Evolutionary conservation across 2,329 filamentous ascomycete species (phyloP), one percentile per base, ranked within the genome.

Genomic region (Microsporum audouinii): DNA sequence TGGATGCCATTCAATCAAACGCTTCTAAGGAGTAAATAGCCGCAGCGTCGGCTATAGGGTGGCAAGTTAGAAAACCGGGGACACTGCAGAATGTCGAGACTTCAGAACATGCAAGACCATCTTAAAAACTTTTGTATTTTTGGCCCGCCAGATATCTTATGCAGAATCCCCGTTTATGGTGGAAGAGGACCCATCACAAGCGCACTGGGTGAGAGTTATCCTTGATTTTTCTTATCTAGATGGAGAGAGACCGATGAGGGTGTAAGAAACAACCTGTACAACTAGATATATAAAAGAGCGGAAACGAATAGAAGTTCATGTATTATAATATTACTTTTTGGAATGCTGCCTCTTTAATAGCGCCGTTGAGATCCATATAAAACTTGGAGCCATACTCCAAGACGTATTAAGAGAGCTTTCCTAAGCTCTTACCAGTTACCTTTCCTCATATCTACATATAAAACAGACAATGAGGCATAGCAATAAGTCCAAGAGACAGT

Each of bases 1-100:
- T 65, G 66, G 4, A 71, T 69, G 17, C 69, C n/a, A 55, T 55
- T n/a, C 27, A 55, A 7, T 53, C 49, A 5, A 33, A 23, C 14
- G 49, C 12, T 5, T 55, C 49, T 8, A 55, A 55, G 49, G 31
- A 55, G 12, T 55, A 36, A 36, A 29, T 6, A 1, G 14, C 5
- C 8, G 6, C n/a, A 10, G 8, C n/a, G 23, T 14, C 5, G 6
- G 4, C 6, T 27, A 5, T 27, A 47, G 6, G 17, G 43, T 23
- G 17, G 17, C 17, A 23, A 23, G 14, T 6, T 5, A 43, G 17
- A 14, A 10, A 29, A 34, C 31, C 23, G 17, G 23, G 31, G 31
- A 8, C 23, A 1, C 12, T 31, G 27, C 23, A 27, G 31, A 27
- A 3, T 55, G 7, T 38, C 49, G 8, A 53, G 14, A 4, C 5